Conservation (phyloP, 139 green algal genomes). For the Diplosphaera chodatii region DNA sequence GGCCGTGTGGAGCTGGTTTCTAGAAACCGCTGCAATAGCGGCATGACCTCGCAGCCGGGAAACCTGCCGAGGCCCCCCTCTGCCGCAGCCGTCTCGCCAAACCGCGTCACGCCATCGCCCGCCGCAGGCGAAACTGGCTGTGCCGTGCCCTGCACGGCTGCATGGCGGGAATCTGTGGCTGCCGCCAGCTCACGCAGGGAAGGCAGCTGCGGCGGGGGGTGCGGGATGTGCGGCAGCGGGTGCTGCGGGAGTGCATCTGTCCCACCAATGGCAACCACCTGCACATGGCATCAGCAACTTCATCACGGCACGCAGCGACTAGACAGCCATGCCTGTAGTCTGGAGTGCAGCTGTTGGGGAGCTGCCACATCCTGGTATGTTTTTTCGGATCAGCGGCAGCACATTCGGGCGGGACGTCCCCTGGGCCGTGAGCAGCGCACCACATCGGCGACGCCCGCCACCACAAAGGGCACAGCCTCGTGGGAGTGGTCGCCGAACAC, state of each 20-base stretch:
- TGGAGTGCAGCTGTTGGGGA: no score
- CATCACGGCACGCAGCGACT: no score
- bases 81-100: conserved; percentile 68
- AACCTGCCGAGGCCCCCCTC: conserved; percentile 71
- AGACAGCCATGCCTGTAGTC: no score
- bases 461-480: conserved; percentile 86
- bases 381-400: no score
- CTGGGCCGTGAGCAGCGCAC: no score
- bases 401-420: no score
- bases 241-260: neutral
- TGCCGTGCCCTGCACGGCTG: neutral
- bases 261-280: conserved; percentile 25
- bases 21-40: conserved; percentile 53
- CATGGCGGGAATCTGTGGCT: neutral
- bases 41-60: conserved; percentile 69
- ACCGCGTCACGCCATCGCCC: conserved; percentile 43
- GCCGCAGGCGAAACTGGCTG: neutral
- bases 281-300: no score
- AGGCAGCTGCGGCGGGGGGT: neutral
- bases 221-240: conserved; percentile 30
- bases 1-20: no score
- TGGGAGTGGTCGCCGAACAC: conserved; percentile 89
- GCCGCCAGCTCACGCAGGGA: neutral
- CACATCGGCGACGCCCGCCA: conserved; percentile 41
- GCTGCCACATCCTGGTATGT: no score